Evolutionary conservation across 768 basidiomycete species (phyloP), one percentile per base, ranked within the genome.

Genomic region (Serendipita sp.): DNA sequence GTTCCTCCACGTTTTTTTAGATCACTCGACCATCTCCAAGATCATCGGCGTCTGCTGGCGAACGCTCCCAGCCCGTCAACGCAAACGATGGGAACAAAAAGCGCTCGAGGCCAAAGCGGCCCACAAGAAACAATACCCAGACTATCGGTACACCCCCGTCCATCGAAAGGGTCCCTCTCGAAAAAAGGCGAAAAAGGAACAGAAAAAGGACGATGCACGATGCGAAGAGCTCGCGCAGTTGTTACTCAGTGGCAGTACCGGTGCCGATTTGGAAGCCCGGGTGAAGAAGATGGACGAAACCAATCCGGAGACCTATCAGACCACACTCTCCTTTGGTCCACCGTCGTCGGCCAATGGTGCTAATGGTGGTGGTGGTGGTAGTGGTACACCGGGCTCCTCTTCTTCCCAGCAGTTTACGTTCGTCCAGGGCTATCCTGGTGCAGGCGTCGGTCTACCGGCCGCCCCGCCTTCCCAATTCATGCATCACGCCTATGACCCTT

Each of bases 61-160:
- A 71, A 79, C 82, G 0, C 82, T 91, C 16, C 75, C 86, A 7
- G 78, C 78, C 15, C 78, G 81, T 65, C 86, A 91, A 70, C 80
- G 84, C 65, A 81, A 84, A 66, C 76, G 81, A 58, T 91, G 88
- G 88, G 89, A 90, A 71, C 84, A 78, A 38, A 86, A 85, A 73
- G 89, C 85, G 3, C 76, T 81, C 46, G 75, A 80, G 3, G 88
- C 88, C 0, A 85, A 85, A 70, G 45, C 45, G 13, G 13, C n/a
- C 53, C 53, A 54, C 24, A 54, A 54, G 53, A 28, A 54, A 30
- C 53, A 28, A 10, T 54, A 54, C 71, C 88, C 88, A 0, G 86
- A 89, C 73, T 91, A 89, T 88, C 78, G 89, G 60, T 91, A 89
- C 72, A 79, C 85, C 58, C 87, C 86, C 3, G 83, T 81, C 16